Conservation (phyloP, 2,329 filamentous ascomycete genomes). For the Clarireedia homoeocarpa region DNA sequence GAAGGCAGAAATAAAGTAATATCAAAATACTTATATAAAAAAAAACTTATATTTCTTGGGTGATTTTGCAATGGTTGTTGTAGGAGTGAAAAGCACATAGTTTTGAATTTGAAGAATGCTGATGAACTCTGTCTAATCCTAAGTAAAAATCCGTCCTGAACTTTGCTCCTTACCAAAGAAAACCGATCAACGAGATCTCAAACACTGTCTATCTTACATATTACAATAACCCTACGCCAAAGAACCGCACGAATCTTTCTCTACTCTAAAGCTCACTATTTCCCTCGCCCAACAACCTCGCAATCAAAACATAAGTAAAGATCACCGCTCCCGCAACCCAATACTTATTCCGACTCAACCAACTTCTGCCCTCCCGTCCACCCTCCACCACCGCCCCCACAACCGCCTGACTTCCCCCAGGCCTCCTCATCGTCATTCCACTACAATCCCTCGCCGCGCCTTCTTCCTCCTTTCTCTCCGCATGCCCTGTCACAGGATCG, state of each 20-base stretch:
- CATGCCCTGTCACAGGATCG: slow-evolving; percentile 66
- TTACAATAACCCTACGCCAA: neutral
- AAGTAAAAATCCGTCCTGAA: neutral
- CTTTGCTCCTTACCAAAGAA: neutral
- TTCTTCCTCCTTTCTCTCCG: slow-evolving; percentile 39
- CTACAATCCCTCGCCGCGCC: slow-evolving; percentile 48
- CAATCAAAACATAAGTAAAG: slow-evolving; percentile 77
- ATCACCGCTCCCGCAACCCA: slow-evolving; percentile 61
- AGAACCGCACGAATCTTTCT: neutral
- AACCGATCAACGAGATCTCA: neutral
- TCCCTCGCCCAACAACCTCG: slow-evolving; percentile 51
- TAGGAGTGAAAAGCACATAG: too few species aligned
- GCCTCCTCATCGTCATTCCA: slow-evolving; percentile 57
- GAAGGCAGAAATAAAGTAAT: too few species aligned
- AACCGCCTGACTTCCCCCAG: slow-evolving; percentile 43
- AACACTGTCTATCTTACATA: neutral
- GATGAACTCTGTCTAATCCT: too few species aligned
- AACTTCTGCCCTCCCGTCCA: slow-evolving; percentile 70
- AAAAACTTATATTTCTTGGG: too few species aligned
- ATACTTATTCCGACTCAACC: slow-evolving; percentile 74
- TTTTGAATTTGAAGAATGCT: too few species aligned
- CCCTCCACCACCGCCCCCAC: slow-evolving; percentile 68
- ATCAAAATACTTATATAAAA: too few species aligned
- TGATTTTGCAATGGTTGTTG: too few species aligned
- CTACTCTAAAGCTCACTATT: neutral